These are phyloP conservation scores for Mycena leptocephala DNA, from an alignment of 768 basidiomycete species.

Conservation along the genomic window DNA sequence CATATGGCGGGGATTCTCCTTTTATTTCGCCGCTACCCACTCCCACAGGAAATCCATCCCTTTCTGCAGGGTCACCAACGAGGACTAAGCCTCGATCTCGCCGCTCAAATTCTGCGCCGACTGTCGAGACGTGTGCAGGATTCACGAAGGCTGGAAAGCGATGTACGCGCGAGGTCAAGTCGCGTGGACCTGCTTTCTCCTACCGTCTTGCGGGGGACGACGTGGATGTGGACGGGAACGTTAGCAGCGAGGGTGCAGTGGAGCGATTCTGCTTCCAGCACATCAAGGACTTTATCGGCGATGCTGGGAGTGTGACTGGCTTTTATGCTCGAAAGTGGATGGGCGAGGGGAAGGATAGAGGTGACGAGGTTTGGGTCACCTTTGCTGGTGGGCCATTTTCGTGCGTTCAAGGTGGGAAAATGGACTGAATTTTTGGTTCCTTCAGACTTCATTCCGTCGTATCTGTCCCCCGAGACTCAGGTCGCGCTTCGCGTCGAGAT, in stretches of 20 bases:
- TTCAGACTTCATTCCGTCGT: slow-evolving; percentile 34
- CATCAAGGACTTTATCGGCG: slow-evolving; percentile 37
- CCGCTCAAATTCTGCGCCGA: slow-evolving; percentile 34
- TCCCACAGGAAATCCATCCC: not conserved
- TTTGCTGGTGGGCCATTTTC: slow-evolving; percentile 23
- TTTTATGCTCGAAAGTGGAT: slow-evolving; percentile 38
- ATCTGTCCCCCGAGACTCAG: slow-evolving; percentile 38
- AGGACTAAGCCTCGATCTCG: slow-evolving; percentile 30
- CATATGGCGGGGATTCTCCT: slow-evolving; percentile 29
- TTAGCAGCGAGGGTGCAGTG: slow-evolving; percentile 34
- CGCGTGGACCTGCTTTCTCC: slow-evolving; percentile 36
- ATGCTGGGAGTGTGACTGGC: slow-evolving; percentile 25
- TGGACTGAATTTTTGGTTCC: not conserved
- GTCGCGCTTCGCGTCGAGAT: slow-evolving; percentile 38
- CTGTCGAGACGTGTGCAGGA: slow-evolving; percentile 34
- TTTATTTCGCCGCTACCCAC: slow-evolving; percentile 32
- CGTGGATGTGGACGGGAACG: slow-evolving; percentile 28
- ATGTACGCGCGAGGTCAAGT: slow-evolving; percentile 38
- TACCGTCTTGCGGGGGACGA: slow-evolving; percentile 32
- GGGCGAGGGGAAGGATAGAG: slow-evolving; percentile 31
- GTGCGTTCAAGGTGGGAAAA: not conserved
- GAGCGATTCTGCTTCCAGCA: slow-evolving; percentile 38
- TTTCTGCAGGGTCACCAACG: slow-evolving; percentile 18
- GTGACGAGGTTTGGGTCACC: slow-evolving; percentile 36
- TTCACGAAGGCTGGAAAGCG: slow-evolving; percentile 36